A percentile compares a stretch with the other conserved stretches of the same genome.
These are phyloP conservation scores for Myriosclerotinia scirpicola DNA, from an alignment of 2,329 filamentous ascomycete species.

Conservation along the genomic window DNA sequence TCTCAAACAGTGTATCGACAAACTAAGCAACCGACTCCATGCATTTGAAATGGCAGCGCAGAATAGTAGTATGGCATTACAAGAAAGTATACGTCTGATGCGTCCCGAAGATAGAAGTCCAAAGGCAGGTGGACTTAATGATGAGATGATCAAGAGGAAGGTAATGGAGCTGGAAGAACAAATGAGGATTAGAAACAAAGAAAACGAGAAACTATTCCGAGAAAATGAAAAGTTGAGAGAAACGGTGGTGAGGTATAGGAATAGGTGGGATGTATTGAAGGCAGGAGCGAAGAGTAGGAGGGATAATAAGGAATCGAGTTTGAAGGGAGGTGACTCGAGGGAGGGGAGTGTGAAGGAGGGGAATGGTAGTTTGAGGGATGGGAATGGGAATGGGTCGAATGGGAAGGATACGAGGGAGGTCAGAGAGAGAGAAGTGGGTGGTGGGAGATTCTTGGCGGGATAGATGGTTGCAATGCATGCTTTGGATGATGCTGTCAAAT, in stretches of 20 bases:
- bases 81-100: constrained; percentile 74
- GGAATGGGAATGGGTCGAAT: not conserved
- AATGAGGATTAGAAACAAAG: constrained; percentile 55
- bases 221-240: constrained; percentile 60
- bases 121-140: constrained; percentile 36
- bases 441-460: constrained; percentile 7
- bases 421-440: not conserved
- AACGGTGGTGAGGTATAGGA: constrained; percentile 57
- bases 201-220: constrained; percentile 61
- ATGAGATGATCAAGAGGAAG: constrained; percentile 50
- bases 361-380: not conserved
- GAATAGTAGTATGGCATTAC: constrained; percentile 79
- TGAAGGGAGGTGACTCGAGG: constrained; percentile 25
- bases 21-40: constrained; percentile 81
- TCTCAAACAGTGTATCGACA: constrained; percentile 81
- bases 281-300: constrained; percentile 55
- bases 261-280: constrained; percentile 69
- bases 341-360: not conserved
- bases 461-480: not conserved
- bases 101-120: constrained; percentile 44
- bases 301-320: constrained; percentile 27
- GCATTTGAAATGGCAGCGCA: constrained; percentile 93
- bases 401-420: not conserved
- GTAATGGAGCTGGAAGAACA: constrained; percentile 69
- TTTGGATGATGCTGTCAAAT: not conserved